Evolutionary conservation across 225 moss, liverwort and hornwort species (phyloP).

Genomic region (Thuidium tamariscinum): DNA sequence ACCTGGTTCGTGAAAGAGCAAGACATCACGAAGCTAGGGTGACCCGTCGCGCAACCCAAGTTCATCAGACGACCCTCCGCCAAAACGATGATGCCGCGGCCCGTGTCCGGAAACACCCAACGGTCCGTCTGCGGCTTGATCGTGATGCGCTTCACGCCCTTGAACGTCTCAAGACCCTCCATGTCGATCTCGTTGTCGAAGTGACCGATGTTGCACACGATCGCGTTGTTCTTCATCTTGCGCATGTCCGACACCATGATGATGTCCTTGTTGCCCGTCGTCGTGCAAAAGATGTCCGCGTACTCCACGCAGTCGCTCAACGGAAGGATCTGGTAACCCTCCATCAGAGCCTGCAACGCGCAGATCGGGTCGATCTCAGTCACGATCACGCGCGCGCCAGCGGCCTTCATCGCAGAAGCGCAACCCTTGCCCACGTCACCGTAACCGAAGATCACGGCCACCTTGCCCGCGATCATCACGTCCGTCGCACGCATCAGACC

Average conservation of each 20-base stretch:
- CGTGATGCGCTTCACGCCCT: constrained; percentile 74
- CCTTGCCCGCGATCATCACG: constrained; percentile 92
- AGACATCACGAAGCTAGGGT: constrained; percentile 96
- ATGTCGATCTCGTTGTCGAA: constrained; percentile 98
- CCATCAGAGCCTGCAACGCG: constrained; percentile 88
- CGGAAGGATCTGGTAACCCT: constrained; percentile 48
- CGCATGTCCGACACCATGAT: constrained; percentile 84
- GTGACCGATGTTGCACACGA: constrained; percentile 97
- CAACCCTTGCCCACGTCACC: constrained; percentile 97
- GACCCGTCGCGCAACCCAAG: constrained; percentile 90
- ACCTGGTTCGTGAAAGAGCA: constrained; percentile 98
- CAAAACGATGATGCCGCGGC: constrained; percentile 54
- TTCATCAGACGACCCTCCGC: constrained; percentile 96
- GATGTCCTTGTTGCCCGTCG: constrained; percentile 91
- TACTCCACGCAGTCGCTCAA: constrained; percentile 61
- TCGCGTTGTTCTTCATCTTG: constrained; percentile 98
- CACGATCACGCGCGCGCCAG: constrained; percentile 70
- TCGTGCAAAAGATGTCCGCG: constrained; percentile 82
- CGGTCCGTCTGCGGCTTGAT: constrained; percentile 97
- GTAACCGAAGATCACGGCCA: constrained; percentile 70
- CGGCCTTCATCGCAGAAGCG: constrained; percentile 84
- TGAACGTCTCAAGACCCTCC: constrained; percentile 54
- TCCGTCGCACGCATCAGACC: constrained; percentile 94
- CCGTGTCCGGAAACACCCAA: constrained; percentile 74
- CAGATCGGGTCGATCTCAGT: constrained; percentile 96